phyloP scores from a whole-genome alignment of 2,329 filamentous ascomycete species.

The Pezicula neosporulosa region DNA sequence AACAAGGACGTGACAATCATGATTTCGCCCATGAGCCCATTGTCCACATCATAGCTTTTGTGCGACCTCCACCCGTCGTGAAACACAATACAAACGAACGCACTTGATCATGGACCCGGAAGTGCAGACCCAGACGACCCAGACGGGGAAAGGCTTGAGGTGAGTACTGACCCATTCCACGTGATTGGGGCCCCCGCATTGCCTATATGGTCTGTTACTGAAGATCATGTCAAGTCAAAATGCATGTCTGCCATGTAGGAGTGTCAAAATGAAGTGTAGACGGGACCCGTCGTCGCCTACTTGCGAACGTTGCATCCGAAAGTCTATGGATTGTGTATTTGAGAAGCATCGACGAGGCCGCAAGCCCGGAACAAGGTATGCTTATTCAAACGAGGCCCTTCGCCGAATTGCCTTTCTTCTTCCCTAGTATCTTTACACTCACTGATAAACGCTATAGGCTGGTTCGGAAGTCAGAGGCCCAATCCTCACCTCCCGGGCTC shows the following conservation, averaged over 20 bases:
- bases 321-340: conserved; percentile 34
- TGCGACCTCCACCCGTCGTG: not conserved
- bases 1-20: no score
- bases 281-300: conserved; percentile 15
- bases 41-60: not conserved
- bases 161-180: not conserved
- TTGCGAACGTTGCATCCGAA: conserved; percentile 34
- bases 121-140: not conserved
- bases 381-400: not conserved
- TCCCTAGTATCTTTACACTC: not conserved
- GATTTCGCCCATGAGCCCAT: no score
- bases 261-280: conserved; percentile 36
- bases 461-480: not conserved
- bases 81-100: not conserved
- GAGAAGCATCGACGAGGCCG: conserved; percentile 36
- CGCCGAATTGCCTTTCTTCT: not conserved
- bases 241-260: conserved; percentile 35
- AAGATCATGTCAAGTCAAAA: conserved; percentile 4
- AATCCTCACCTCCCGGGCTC: not conserved
- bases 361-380: conserved; percentile 33
- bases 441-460: not conserved
- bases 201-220: not conserved
- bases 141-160: not conserved
- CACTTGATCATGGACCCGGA: not conserved
- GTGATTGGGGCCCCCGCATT: not conserved